Percentiles rank a stretch among this genome's conserved stretches.
phyloP scores from a whole-genome alignment of 352 stramenopile species.

The Globisporangium radiosum region DNA sequence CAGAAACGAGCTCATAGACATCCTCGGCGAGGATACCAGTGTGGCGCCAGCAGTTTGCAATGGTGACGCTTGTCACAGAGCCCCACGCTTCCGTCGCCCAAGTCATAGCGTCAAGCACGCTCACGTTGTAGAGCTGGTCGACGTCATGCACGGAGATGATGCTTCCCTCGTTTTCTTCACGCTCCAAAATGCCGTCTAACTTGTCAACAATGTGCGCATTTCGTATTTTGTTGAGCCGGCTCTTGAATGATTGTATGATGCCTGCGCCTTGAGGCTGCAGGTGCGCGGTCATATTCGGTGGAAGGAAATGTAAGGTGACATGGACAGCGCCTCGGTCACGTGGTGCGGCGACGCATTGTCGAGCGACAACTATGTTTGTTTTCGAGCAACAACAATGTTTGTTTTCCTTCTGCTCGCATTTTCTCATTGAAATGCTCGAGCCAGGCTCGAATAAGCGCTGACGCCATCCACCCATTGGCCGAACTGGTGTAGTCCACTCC shows the following conservation, averaged over 20 bases:
- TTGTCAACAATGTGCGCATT: conserved; percentile 5
- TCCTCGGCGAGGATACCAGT: not conserved
- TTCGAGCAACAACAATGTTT: no score
- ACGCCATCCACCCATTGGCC: no score
- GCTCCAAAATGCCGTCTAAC: conserved; percentile 5
- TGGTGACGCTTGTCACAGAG: not conserved
- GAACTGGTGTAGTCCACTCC: no score
- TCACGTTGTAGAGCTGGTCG: not conserved
- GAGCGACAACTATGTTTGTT: no score
- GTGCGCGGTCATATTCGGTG: no score
- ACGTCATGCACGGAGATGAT: not conserved
- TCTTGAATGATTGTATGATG: conserved; percentile 8
- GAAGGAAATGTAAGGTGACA: no score
- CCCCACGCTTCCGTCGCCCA: not conserved
- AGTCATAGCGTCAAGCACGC: not conserved
- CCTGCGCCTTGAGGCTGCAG: conserved; percentile 5
- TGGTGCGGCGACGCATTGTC: no score
- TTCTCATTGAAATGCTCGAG: no score
- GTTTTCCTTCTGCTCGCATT: no score
- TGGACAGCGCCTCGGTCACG: no score
- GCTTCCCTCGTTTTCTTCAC: not conserved
- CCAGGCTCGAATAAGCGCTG: no score
- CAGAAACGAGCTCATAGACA: not conserved
- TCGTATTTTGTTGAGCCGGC: not conserved
- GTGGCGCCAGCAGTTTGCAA: not conserved